Evolutionary conservation across 768 basidiomycete species (phyloP), one percentile per base, ranked within the genome.

Genomic region (Cantharellus cinnabarinus): DNA sequence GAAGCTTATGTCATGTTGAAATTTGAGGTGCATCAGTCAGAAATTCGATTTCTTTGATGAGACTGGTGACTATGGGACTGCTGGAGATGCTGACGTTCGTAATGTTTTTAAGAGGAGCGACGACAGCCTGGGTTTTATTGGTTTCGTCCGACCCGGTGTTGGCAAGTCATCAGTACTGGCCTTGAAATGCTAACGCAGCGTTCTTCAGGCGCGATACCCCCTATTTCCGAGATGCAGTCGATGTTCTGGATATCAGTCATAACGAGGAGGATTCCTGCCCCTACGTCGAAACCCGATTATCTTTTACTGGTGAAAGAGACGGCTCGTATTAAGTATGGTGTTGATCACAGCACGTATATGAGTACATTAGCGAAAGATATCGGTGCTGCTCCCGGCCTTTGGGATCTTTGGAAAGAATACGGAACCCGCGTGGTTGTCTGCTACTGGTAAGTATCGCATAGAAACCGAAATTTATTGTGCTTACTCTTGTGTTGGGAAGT

Each of bases 151-250:
- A 52, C 78, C 78, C 29, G 78, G 78, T 41, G 78, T 80, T 39
- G 78, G 78, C 77, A 61, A 64, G 72, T 63, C 29, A 29, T 15
- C 15, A 42, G 4, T 15, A 5, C 20, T 38, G 10, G 41, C 56
- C 41, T 14, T 3, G 29, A 10, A 34, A 4, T 65, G 39, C 2
- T 44, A 20, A 34, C 42, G 20, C 58, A 14, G 42, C 20, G 48
- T 66, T 63, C 60, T 58, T 62, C 62, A 70, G 77, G 77, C 64
- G 77, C 78, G 0, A 79, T 77, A 59, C 78, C 77, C 1, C 76
- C 77, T 2, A 77, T 81, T 55, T 73, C 79, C 0, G 80, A 81
- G 66, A 76, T 78, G 72, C 80, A 81, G 62, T 65, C 72, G 1
- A 75, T 79, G 68, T 76, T 79, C 63, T 79, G 77, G 77, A 75